Evolutionary conservation across 371 early-diverging fungal genomes (phyloP).

Genomic region (Syncephalastrum racemosum): DNA sequence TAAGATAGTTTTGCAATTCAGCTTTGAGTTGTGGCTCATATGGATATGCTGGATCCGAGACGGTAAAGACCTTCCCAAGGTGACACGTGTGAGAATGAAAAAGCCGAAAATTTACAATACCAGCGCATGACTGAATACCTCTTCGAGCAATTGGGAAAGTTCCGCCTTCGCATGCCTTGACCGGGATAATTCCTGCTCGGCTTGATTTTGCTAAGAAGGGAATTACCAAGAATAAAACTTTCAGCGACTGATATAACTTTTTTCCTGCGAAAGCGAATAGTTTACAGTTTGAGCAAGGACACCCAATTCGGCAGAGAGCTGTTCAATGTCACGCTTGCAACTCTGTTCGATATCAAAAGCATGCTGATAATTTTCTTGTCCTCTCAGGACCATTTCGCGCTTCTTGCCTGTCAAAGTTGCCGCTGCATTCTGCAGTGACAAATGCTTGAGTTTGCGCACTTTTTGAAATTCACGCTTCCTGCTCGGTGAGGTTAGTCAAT

Average conservation of each 20-base stretch:
- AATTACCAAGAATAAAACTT: neutral
- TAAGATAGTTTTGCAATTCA: slow-evolving; percentile 32
- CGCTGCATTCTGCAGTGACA: slow-evolving; percentile 38
- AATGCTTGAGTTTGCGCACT: slow-evolving; percentile 35
- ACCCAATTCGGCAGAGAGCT: slow-evolving; percentile 12
- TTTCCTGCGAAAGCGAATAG: neutral
- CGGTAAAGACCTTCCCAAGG: slow-evolving; percentile 27
- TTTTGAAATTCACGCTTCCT: slow-evolving; percentile 43
- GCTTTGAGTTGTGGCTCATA: slow-evolving; percentile 30
- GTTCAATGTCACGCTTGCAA: slow-evolving; percentile 31
- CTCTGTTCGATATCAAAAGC: slow-evolving; percentile 46
- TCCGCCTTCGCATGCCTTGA: slow-evolving; percentile 4
- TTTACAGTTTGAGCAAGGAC: slow-evolving; percentile 12
- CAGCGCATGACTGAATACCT: slow-evolving; percentile 8
- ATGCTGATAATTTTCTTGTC: slow-evolving; percentile 39
- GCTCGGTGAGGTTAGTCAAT: neutral
- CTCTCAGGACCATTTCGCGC: slow-evolving; percentile 31
- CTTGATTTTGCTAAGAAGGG: slow-evolving; percentile 11
- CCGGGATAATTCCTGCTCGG: slow-evolving; percentile 16
- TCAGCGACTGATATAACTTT: neutral
- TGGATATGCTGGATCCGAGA: slow-evolving; percentile 22
- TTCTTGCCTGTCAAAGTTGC: slow-evolving; percentile 44
- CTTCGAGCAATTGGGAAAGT: slow-evolving; percentile 11
- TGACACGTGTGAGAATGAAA: neutral
- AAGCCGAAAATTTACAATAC: neutral